Evolutionary conservation across 1,284 basidiomycete genomes (phyloP).

Genomic region (Volvariella volvacea): DNA sequence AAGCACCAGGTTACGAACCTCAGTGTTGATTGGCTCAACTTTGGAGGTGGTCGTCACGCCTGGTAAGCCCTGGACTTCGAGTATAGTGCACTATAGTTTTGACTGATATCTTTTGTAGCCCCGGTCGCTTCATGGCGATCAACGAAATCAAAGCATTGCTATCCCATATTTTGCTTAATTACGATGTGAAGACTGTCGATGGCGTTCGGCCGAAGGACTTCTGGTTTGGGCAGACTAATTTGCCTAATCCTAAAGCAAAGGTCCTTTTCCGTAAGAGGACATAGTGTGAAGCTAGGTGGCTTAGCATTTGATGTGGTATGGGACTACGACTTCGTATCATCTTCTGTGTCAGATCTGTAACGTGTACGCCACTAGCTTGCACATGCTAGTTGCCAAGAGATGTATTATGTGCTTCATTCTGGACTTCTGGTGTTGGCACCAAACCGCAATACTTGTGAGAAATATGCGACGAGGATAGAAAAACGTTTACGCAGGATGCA

Average conservation of each 20-base stretch:
- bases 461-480: no score
- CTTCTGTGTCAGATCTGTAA: no score
- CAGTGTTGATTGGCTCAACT: conserved; percentile 28
- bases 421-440: no score
- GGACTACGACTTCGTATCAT: no score
- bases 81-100: not conserved
- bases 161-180: conserved; percentile 28
- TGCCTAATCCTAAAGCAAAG: conserved; percentile 17
- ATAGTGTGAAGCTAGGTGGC: no score
- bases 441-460: no score
- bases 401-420: no score
- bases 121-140: conserved; percentile 28
- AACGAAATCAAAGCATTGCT: conserved; percentile 32
- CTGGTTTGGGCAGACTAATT: conserved; percentile 10
- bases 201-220: conserved; percentile 16
- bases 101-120: conserved; percentile 12
- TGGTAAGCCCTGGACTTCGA: conserved; percentile 17
- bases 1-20: conserved; percentile 27
- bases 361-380: no score
- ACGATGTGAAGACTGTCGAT: conserved; percentile 26
- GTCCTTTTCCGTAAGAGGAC: conserved; percentile 18
- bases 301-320: no score
- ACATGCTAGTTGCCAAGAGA: no score
- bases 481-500: no score
- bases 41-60: conserved; percentile 37